Percentiles rank a stretch among this genome's conserved stretches.
Evolutionary conservation across 345 rosid genomes (phyloP).

Genomic region (Limnanthes douglasii): DNA sequence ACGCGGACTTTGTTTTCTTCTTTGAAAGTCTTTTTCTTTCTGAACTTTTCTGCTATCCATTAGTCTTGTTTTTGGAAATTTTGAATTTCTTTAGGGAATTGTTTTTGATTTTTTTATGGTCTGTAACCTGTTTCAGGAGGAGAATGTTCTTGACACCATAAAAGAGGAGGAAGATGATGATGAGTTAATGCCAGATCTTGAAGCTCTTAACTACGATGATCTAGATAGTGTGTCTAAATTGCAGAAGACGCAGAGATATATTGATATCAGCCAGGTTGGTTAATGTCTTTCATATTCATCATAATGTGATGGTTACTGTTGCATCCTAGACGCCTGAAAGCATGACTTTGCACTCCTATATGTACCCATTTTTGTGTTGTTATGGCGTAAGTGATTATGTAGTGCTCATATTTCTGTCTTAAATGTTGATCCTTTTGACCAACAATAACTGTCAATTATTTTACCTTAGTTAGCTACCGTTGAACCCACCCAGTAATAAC

Average conservation of each 20-base stretch:
- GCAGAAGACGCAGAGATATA: constrained; percentile 68
- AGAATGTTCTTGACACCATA: constrained; percentile 40
- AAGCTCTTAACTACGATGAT: constrained; percentile 73
- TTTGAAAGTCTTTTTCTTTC: neutral
- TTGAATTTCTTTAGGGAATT: neutral
- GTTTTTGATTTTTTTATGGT: no score
- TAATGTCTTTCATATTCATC: no score
- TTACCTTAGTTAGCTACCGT: no score
- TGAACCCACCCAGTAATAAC: no score
- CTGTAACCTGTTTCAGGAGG: constrained; percentile 29
- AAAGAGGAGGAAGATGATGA: constrained; percentile 73
- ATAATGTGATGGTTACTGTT: no score
- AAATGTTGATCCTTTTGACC: no score
- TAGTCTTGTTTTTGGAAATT: constrained; percentile 1
- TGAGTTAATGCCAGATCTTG: constrained; percentile 65
- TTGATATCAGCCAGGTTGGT: constrained; percentile 69
- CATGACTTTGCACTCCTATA: no score
- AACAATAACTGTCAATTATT: no score
- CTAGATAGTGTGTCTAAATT: constrained; percentile 70
- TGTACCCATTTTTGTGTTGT: no score
- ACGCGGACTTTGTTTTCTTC: neutral
- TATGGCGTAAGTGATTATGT: no score
- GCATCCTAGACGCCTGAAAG: no score
- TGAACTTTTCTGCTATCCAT: neutral
- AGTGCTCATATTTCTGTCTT: no score